These are phyloP conservation scores for Peniophora sp. DNA, from an alignment of 1,284 basidiomycete genomes.

Conservation along the genomic window DNA sequence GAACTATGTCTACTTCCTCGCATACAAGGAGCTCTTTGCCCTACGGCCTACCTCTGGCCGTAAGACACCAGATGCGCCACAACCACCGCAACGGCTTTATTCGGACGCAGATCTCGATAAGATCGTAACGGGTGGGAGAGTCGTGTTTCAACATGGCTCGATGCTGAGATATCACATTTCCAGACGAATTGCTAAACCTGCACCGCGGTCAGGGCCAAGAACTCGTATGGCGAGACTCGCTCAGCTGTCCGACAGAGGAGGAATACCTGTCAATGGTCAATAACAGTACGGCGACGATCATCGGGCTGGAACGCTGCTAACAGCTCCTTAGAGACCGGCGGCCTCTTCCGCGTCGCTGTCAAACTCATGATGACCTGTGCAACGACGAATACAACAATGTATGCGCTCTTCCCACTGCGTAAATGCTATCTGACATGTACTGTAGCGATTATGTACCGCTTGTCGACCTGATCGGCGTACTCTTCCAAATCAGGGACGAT, in stretches of 20 bases:
- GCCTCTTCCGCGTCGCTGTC: slow-evolving; percentile 86
- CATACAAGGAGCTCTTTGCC: slow-evolving; percentile 69
- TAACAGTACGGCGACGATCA: slow-evolving; percentile 62
- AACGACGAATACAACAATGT: slow-evolving; percentile 58
- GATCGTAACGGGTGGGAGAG: slow-evolving; percentile 53
- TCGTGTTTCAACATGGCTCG: not conserved
- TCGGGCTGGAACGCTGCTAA: not conserved
- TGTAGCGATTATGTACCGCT: slow-evolving; percentile 83
- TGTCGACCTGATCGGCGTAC: slow-evolving; percentile 90
- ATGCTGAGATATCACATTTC: not conserved
- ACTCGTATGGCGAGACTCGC: slow-evolving; percentile 87
- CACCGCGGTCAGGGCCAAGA: slow-evolving; percentile 97
- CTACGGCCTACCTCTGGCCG: slow-evolving; percentile 32
- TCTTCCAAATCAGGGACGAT: slow-evolving; percentile 96
- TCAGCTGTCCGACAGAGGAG: slow-evolving; percentile 90
- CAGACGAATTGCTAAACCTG: slow-evolving; percentile 82
- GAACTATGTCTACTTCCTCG: slow-evolving; percentile 94
- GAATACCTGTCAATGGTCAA: slow-evolving; percentile 97
- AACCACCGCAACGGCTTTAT: slow-evolving; percentile 19
- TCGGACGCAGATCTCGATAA: slow-evolving; percentile 45
- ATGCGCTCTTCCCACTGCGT: slow-evolving; percentile 18
- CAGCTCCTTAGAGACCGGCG: slow-evolving; percentile 70
- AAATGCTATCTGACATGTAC: not conserved
- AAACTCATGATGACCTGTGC: slow-evolving; percentile 95
- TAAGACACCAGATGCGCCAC: slow-evolving; percentile 5